Evolutionary conservation across 208 protist genomes (phyloP).

Genomic region (Wallacemonas sp.): DNA sequence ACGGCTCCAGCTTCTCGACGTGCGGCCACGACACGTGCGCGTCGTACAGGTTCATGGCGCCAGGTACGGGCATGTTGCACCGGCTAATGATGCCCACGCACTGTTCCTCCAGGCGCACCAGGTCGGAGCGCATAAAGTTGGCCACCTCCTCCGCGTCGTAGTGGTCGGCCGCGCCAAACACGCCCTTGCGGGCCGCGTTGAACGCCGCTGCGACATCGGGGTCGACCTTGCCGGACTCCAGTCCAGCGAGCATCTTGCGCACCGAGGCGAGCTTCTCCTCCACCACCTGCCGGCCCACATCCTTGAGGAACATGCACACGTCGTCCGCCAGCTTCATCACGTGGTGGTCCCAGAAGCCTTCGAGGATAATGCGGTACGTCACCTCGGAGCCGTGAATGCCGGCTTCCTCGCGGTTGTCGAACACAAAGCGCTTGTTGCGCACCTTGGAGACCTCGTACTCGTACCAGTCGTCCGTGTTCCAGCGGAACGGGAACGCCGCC

Average conservation of each 20-base stretch:
- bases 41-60: constrained; percentile 80
- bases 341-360: constrained; percentile 90
- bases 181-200: constrained; percentile 49
- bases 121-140: constrained; percentile 77
- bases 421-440: constrained; percentile 83
- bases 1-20: constrained; percentile 86
- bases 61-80: constrained; percentile 80
- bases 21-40: constrained; percentile 82
- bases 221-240: constrained; percentile 46
- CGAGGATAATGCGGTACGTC: constrained; percentile 84
- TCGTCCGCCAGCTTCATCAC: constrained; percentile 88
- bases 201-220: constrained; percentile 66
- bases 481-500: constrained; percentile 69
- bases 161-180: constrained; percentile 62
- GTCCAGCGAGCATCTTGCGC: constrained; percentile 51
- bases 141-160: constrained; percentile 83
- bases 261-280: constrained; percentile 76
- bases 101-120: constrained; percentile 77
- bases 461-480: constrained; percentile 92
- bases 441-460: constrained; percentile 90
- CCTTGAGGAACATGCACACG: constrained; percentile 84
- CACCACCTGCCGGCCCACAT: constrained; percentile 73
- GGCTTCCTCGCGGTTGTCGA: constrained; percentile 70
- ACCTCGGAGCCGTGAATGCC: constrained; percentile 68
- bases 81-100: constrained; percentile 80